phyloP scores from a whole-genome alignment of 2,329 filamentous ascomycete genomes.

The Macrophomina phaseolina region DNA sequence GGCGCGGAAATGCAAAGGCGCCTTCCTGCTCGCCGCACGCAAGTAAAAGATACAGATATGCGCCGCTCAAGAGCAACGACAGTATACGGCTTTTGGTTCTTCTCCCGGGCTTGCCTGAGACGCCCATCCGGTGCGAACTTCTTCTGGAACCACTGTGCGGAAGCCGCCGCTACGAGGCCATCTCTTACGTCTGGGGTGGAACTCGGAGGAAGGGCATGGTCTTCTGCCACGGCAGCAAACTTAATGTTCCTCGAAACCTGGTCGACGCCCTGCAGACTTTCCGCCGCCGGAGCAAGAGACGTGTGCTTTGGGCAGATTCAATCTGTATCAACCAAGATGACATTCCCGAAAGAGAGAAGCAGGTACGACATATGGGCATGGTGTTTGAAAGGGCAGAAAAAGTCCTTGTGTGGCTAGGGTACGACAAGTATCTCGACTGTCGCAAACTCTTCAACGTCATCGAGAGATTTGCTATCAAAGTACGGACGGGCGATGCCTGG shows the following conservation, averaged over 20 bases:
- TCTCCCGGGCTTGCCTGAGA: neutral
- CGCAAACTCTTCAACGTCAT: neutral
- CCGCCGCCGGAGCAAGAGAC: slow-evolving; percentile 28
- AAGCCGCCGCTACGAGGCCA: slow-evolving; percentile 33
- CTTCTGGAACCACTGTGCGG: neutral
- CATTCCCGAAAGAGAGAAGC: slow-evolving; percentile 33
- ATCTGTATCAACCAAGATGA: slow-evolving; percentile 35
- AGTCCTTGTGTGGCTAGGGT: slow-evolving; percentile 39
- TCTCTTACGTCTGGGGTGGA: slow-evolving; percentile 38
- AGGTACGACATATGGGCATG: slow-evolving; percentile 37
- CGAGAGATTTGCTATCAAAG: neutral
- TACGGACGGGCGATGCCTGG: too few species aligned
- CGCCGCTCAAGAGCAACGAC: neutral
- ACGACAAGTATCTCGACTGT: neutral
- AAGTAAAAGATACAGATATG: neutral
- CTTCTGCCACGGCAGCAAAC: slow-evolving; percentile 30
- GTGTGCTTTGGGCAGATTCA: slow-evolving; percentile 35
- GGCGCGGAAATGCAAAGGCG: too few species aligned
- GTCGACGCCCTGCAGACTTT: slow-evolving; percentile 31
- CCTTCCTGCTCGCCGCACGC: too few species aligned
- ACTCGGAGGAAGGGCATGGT: slow-evolving; percentile 27
- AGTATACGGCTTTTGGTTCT: neutral
- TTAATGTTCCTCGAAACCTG: slow-evolving; percentile 32
- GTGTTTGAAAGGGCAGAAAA: slow-evolving; percentile 36
- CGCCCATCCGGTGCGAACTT: neutral